Conservation (phyloP, 805 yeast species). For the Zygosaccharomyces gambellarensis region DNA sequence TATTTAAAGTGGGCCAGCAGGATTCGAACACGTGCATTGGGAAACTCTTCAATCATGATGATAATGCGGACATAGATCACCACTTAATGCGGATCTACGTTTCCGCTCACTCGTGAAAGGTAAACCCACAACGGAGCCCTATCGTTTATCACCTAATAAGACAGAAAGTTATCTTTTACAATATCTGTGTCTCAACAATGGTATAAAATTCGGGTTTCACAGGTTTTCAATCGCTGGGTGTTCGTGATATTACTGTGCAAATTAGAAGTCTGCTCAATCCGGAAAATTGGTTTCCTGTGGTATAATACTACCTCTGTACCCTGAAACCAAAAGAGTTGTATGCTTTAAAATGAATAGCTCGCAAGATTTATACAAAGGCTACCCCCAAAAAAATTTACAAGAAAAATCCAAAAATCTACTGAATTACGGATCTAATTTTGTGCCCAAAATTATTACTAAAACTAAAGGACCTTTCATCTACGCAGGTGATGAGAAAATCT, state of each 20-base stretch:
- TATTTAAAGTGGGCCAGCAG: not conserved
- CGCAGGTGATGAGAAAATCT: conserved; percentile 22
- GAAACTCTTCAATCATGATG: not conserved
- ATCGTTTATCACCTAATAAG: not conserved
- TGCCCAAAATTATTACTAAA: conserved; percentile 18
- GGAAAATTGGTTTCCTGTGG: not conserved
- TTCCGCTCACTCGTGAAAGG: not conserved
- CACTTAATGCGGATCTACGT: not conserved
- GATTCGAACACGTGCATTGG: too few species aligned
- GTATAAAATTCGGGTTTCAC: too few species aligned
- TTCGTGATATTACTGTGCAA: not conserved
- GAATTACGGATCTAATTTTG: conserved; percentile 20
- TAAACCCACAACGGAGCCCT: not conserved
- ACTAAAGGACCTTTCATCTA: conserved; percentile 26
- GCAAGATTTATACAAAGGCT: not conserved
- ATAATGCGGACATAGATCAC: not conserved
- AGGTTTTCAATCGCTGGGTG: not conserved
- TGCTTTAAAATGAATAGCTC: not conserved
- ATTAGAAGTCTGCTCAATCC: not conserved
- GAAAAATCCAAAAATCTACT: conserved; percentile 11
- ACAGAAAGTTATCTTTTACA: too few species aligned
- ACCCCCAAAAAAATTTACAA: conserved; percentile 5
- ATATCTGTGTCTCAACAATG: too few species aligned
- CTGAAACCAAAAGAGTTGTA: not conserved
- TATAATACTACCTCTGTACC: not conserved